Evolutionary conservation across 169 alveolate genomes (phyloP).

Genomic region (Plasmodium gonderi): DNA sequence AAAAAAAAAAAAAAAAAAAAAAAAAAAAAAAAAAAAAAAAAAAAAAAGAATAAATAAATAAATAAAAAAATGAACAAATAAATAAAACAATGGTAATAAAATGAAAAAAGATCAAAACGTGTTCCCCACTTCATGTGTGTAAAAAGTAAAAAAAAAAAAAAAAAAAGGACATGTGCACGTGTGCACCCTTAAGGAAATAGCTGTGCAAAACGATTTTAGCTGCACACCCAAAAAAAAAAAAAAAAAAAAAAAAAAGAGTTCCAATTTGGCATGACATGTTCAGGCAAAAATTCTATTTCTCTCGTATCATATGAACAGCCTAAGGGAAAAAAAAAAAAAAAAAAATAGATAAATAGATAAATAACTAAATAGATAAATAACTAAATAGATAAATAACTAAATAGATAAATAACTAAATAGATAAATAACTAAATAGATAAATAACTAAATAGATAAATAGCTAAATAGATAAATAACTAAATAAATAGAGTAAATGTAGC

Average conservation of each 20-base stretch:
- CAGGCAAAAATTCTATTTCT: neutral
- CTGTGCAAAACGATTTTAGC: neutral
- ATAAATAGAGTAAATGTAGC: neutral
- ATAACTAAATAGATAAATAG: neutral
- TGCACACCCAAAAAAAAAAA: neutral
- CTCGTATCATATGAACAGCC: neutral
- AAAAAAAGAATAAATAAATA: neutral
- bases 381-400: neutral
- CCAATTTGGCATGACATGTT: neutral
- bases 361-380: neutral
- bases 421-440: neutral
- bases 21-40: neutral
- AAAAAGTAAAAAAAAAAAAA: neutral
- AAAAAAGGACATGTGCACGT: neutral
- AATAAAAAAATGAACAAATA: too few relatives aligned
- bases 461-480: neutral
- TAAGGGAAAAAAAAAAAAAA: neutral
- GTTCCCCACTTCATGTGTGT: too few relatives aligned
- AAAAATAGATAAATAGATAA: neutral
- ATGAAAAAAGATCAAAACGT: too few relatives aligned
- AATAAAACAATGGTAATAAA: too few relatives aligned
- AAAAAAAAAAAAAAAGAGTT: neutral
- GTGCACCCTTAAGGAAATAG: neutral
- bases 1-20: neutral
- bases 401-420: neutral